A percentile compares a stretch with the other conserved stretches of the same genome.
phyloP scores from a whole-genome alignment of 2,329 filamentous ascomycete genomes.

The Hypoxylon sp. region DNA sequence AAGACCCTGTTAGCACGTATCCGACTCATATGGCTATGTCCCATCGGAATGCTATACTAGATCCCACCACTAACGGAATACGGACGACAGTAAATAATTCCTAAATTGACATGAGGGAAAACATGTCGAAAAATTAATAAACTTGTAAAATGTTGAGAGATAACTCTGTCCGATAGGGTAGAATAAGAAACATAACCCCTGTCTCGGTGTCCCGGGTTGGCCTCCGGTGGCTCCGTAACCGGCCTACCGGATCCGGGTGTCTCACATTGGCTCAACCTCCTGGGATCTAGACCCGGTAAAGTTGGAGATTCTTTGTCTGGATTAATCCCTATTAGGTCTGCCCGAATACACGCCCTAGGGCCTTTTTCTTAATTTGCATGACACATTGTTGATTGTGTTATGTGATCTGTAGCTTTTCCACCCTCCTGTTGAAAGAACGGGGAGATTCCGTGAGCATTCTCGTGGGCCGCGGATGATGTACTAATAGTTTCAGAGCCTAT shows the following conservation, averaged over 20 bases:
- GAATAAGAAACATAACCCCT: slow-evolving; percentile 1
- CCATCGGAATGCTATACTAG: not conserved
- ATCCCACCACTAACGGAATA: not conserved
- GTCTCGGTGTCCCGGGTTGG: slow-evolving; percentile 1
- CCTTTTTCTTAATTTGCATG: slow-evolving; percentile 10
- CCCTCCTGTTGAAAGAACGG: slow-evolving; percentile 1
- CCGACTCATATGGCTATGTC: not conserved
- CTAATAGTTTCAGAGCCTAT: not conserved
- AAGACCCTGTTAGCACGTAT: not conserved
- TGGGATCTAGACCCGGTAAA: slow-evolving; percentile 2
- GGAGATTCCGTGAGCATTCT: not conserved
- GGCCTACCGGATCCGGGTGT: slow-evolving; percentile 13
- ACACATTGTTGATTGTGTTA: slow-evolving; percentile 8
- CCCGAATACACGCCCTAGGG: not conserved
- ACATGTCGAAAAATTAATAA: not conserved
- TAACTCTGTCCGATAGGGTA: not conserved
- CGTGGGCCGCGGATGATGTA: slow-evolving; percentile 1
- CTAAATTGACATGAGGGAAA: not conserved
- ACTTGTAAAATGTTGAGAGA: not conserved
- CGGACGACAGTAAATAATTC: not conserved
- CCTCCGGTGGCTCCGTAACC: slow-evolving; percentile 2
- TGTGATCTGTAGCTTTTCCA: slow-evolving; percentile 5
- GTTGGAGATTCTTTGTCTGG: slow-evolving; percentile 1
- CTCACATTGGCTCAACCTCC: slow-evolving; percentile 2
- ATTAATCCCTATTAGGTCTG: slow-evolving; percentile 1